Conservation (phyloP, 2,329 filamentous ascomycete genomes). For the Metarhizium rileyi region DNA sequence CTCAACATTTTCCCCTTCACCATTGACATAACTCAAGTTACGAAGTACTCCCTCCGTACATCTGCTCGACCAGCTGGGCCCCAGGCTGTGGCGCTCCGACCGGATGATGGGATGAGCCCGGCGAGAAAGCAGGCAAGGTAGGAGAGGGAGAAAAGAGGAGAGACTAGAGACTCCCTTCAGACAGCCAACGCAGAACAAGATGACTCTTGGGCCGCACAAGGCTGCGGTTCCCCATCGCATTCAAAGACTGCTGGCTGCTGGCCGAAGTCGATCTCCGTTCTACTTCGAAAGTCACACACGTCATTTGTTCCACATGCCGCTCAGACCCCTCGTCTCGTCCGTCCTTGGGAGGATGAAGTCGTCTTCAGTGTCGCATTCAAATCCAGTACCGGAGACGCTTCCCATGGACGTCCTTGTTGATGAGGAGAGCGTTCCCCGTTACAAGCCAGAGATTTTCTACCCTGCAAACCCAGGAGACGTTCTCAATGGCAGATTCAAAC, state of each 20-base stretch:
- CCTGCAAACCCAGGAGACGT: constrained; percentile 21
- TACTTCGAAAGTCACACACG: background rate
- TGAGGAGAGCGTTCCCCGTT: constrained; percentile 15
- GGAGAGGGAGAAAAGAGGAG: no score
- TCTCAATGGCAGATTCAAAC: constrained; percentile 22
- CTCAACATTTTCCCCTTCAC: no score
- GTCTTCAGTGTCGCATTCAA: background rate
- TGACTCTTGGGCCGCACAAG: background rate
- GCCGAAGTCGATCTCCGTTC: background rate
- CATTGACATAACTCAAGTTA: no score
- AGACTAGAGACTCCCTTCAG: no score
- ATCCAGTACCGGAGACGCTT: background rate
- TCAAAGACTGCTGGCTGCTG: background rate
- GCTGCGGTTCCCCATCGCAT: background rate
- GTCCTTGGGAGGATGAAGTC: background rate
- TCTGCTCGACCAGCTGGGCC: no score
- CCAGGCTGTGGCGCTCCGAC: no score
- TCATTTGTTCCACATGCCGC: background rate
- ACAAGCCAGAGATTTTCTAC: constrained; percentile 18
- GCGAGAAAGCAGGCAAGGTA: no score
- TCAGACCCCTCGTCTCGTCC: background rate
- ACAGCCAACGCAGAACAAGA: background rate
- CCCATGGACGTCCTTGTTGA: constrained; percentile 8
- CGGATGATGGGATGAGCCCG: no score
- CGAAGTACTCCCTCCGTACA: no score